Evolutionary conservation across 75 land plant genomes (phyloP), one percentile per base, ranked within the genome.

Genomic region (Gnetum montanum): DNA sequence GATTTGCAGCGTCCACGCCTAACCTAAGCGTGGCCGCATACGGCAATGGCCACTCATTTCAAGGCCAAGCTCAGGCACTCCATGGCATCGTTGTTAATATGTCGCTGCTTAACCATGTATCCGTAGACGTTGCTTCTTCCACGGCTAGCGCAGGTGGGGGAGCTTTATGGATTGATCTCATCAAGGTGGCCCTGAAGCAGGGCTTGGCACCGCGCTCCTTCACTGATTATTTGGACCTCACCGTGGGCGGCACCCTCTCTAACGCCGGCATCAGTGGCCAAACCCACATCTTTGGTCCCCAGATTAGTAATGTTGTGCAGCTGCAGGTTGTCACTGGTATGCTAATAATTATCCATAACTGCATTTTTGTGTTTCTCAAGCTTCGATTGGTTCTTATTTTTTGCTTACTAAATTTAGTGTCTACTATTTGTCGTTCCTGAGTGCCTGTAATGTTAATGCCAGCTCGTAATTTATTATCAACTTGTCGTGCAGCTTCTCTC

Each of bases 21-120:
- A 34, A 41, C 36, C 70, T 84, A 38, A 81, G 89, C 29, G 74
- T 88, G 31, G 89, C 89, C 10, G 85, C 94, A 8, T 57, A 79
- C 6, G 94, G 94, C 16, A 81, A 81, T 63, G 90, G 89, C 64
- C 94, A 88, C 82, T 88, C 94, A 24, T 60, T 84, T 66, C 48
- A 71, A 75, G 94, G 94, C 51, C 93, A 88, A 66, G 82, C 94
- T 10, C 74, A 72, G 82, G 75, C 85, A 30, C 52, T 61, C 43
- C 52, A 71, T 12, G 94, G 94, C 1, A 25, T 88, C 24, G 89
- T 88, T 22, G 62, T 88, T n/a, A 77, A 84, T 58, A 88, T 88
- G 94, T 40, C 33, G 31, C 16, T n/a, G 37, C 23, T 26, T 68
- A 46, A 12, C 25, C 25, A n/a, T n/a, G n/a, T n/a, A n/a, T n/a